phyloP scores from a whole-genome alignment of 2,329 filamentous ascomycete genomes.

The Exophiala oligosperma region DNA sequence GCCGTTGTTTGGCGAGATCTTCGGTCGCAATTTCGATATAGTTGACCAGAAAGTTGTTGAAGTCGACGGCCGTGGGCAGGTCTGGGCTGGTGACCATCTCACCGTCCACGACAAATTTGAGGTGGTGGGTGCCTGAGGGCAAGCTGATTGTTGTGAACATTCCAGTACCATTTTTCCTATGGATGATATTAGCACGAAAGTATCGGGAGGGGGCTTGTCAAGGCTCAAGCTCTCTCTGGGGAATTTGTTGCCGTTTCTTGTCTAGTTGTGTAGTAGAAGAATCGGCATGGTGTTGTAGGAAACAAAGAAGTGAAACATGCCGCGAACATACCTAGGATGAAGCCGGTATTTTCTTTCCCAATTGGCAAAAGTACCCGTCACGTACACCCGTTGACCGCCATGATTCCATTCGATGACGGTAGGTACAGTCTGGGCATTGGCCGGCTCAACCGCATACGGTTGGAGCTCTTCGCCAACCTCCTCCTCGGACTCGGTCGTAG shows the following conservation, averaged over 20 bases:
- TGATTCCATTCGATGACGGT: conserved; percentile 83
- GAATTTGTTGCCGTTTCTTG: conserved; percentile 2
- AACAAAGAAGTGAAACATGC: conserved; percentile 17
- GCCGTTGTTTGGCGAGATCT: conserved; percentile 51
- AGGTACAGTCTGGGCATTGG: conserved; percentile 71
- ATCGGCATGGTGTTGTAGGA: conserved; percentile 10
- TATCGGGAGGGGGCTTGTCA: too few relatives aligned
- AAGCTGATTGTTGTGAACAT: conserved; percentile 79
- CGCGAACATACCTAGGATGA: conserved; percentile 71
- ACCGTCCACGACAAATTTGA: conserved; percentile 93
- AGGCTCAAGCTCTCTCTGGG: neutral
- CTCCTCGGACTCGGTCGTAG: conserved; percentile 66
- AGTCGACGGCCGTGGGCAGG: conserved; percentile 93
- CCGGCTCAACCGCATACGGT: conserved; percentile 59
- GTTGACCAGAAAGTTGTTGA: conserved; percentile 96
- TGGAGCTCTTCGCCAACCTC: conserved; percentile 75
- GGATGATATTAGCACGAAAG: conserved; percentile 29
- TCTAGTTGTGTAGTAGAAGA: conserved; percentile 6
- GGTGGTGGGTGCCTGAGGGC: conserved; percentile 89
- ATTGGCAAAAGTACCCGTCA: conserved; percentile 90
- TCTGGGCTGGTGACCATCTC: conserved; percentile 87
- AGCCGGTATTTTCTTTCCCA: conserved; percentile 95
- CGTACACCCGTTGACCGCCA: conserved; percentile 85
- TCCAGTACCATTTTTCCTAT: conserved; percentile 46
- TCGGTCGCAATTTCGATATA: conserved; percentile 91